phyloP scores from a whole-genome alignment of 768 basidiomycete genomes.

The Serendipita sp. region DNA sequence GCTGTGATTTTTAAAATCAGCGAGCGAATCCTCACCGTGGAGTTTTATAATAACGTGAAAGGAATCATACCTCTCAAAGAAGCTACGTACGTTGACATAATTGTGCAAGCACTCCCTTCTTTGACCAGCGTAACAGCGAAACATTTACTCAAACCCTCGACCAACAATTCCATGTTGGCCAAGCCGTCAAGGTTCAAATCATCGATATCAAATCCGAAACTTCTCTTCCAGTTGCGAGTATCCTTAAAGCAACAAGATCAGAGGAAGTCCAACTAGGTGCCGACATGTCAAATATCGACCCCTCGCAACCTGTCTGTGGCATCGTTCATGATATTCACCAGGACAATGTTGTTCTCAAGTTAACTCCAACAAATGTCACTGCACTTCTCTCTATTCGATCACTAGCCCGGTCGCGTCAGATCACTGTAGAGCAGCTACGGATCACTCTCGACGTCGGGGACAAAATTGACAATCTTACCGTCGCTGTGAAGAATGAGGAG shows the following conservation, averaged over 20 bases:
- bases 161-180: conserved; percentile 60
- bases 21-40: conserved; percentile 67
- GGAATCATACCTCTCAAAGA: conserved; percentile 70
- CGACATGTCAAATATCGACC: conserved; percentile 36
- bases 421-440: conserved; percentile 51
- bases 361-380: conserved; percentile 51
- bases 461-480: conserved; percentile 56
- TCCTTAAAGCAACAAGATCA: conserved; percentile 54
- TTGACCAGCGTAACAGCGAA: conserved; percentile 35
- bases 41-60: conserved; percentile 80
- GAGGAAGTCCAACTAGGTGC: conserved; percentile 18
- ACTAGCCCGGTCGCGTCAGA: conserved; percentile 60
- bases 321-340: conserved; percentile 68
- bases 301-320: conserved; percentile 59
- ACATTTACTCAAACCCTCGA: conserved; percentile 34
- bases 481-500: conserved; percentile 78
- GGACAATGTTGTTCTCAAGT: conserved; percentile 59
- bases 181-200: conserved; percentile 72
- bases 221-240: conserved; percentile 62
- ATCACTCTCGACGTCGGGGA: conserved; percentile 50
- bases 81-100: conserved; percentile 41
- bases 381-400: conserved; percentile 80
- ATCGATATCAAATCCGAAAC: conserved; percentile 39
- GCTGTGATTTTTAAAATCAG: conserved; percentile 73
- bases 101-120: background rate